Percentiles rank a stretch among this genome's conserved stretches.
These are phyloP conservation scores for Verticillium nubilum DNA, from an alignment of 2,329 filamentous ascomycete genomes.

Conservation along the genomic window DNA sequence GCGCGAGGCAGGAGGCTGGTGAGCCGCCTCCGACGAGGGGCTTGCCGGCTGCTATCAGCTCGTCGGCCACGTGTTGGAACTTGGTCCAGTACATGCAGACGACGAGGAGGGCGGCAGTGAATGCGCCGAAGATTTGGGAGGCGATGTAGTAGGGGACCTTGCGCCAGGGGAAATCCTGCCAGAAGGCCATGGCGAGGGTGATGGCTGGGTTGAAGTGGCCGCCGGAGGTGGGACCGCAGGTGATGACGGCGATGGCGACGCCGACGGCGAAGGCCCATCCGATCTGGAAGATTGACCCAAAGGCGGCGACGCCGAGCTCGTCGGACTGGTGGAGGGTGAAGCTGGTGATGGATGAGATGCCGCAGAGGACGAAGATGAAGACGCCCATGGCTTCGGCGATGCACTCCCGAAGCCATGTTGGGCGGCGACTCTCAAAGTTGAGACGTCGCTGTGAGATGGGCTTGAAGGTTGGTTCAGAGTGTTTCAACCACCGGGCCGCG, in stretches of 20 bases:
- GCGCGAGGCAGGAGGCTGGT: slow-evolving; percentile 48
- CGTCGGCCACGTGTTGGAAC: slow-evolving; percentile 20
- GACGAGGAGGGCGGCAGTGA: slow-evolving; percentile 48
- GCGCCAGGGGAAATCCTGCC: slow-evolving; percentile 54
- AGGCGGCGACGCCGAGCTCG: slow-evolving; percentile 17
- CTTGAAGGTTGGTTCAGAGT: slow-evolving; percentile 2
- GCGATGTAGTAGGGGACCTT: slow-evolving; percentile 54
- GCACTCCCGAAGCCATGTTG: slow-evolving; percentile 48
- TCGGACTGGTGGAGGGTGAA: slow-evolving; percentile 44
- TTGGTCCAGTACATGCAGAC: slow-evolving; percentile 53
- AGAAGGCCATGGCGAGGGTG: slow-evolving; percentile 38
- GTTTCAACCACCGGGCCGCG: slow-evolving; percentile 1
- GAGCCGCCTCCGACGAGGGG: slow-evolving; percentile 33
- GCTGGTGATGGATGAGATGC: slow-evolving; percentile 45
- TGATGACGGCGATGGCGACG: slow-evolving; percentile 54
- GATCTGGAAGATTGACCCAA: slow-evolving; percentile 48
- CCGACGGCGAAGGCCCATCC: slow-evolving; percentile 51
- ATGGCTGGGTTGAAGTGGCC: slow-evolving; percentile 51
- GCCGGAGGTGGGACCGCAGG: slow-evolving; percentile 43
- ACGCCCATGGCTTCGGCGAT: slow-evolving; percentile 51
- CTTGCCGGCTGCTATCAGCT: slow-evolving; percentile 28
- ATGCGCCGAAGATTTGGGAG: slow-evolving; percentile 50
- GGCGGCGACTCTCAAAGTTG: slow-evolving; percentile 46
- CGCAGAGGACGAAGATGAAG: slow-evolving; percentile 50
- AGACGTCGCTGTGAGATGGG: slow-evolving; percentile 48